These are phyloP conservation scores for Tricladium varicosporioides DNA, from an alignment of 2,329 filamentous ascomycete genomes.

Conservation along the genomic window DNA sequence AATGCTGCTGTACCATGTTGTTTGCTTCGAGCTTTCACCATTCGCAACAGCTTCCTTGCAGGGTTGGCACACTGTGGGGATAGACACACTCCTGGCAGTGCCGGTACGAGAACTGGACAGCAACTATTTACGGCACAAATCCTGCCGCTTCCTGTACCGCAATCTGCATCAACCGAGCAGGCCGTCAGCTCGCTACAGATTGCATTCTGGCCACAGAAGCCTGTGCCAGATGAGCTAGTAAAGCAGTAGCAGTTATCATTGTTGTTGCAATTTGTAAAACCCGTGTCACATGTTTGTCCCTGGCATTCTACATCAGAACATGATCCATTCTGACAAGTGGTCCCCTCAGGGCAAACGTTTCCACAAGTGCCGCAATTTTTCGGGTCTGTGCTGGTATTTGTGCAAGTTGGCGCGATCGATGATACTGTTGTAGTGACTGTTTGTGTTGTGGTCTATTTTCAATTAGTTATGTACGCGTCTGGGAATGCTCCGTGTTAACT, in stretches of 20 bases:
- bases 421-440: constrained; percentile 15
- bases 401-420: constrained; percentile 14
- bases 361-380: constrained; percentile 20
- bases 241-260: constrained; percentile 25
- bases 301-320: constrained; percentile 12
- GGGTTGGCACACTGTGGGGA: constrained; percentile 19
- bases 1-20: neutral
- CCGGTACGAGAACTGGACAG: constrained; percentile 1
- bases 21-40: neutral
- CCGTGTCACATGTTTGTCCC: constrained; percentile 15
- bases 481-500: neutral
- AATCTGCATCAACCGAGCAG: constrained; percentile 21
- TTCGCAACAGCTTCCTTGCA: constrained; percentile 11
- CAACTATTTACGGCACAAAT: constrained; percentile 25
- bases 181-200: constrained; percentile 16
- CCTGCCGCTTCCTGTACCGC: constrained; percentile 13
- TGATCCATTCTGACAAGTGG: constrained; percentile 13
- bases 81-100: constrained; percentile 17
- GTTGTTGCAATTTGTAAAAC: constrained; percentile 16
- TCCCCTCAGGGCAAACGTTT: constrained; percentile 14
- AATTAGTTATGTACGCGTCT: neutral
- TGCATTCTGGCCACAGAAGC: constrained; percentile 25
- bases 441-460: constrained; percentile 14
- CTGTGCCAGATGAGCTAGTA: constrained; percentile 3
- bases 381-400: constrained; percentile 16